A percentile compares a stretch with the other conserved stretches of the same genome.
phyloP scores from a whole-genome alignment of 75 land plant genomes.

The Selaginella tamariscina region DNA sequence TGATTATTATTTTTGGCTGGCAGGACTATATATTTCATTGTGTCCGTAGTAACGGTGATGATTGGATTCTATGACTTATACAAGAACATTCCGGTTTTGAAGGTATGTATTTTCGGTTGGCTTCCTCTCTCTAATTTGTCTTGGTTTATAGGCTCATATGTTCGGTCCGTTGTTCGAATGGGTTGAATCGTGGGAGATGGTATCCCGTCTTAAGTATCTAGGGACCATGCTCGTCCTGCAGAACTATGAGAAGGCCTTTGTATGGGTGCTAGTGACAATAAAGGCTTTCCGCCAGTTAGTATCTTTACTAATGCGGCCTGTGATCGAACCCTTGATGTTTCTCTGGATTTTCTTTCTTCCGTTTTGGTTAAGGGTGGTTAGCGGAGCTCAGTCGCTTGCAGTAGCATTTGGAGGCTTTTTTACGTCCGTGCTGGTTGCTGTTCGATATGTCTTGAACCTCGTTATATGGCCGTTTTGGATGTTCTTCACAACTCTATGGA shows the following conservation, averaged over 20 bases:
- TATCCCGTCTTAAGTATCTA: conserved; percentile 66
- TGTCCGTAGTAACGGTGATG: conserved; percentile 64
- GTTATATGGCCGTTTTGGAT: conserved; percentile 39
- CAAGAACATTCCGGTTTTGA: conserved; percentile 88
- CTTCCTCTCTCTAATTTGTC: too few species aligned
- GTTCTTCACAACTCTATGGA: conserved; percentile 27
- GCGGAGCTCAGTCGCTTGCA: conserved; percentile 21
- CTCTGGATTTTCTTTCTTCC: conserved; percentile 43
- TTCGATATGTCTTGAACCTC: conserved; percentile 22
- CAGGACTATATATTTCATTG: conserved; percentile 58
- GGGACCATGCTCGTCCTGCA: conserved; percentile 88
- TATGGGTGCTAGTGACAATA: conserved; percentile 38
- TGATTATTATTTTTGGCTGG: too few species aligned
- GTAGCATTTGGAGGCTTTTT: conserved; percentile 24
- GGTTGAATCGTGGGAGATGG: conserved; percentile 85
- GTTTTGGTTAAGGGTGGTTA: conserved; percentile 37
- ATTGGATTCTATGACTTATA: conserved; percentile 94
- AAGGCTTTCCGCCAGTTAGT: conserved; percentile 37
- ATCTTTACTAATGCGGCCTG: conserved; percentile 38
- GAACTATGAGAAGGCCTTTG: conserved; percentile 64
- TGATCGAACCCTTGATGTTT: conserved; percentile 43
- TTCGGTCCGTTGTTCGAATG: conserved; percentile 82
- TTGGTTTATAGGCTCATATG: conserved; percentile 43
- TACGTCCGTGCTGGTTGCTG: conserved; percentile 18
- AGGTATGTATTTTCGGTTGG: too few species aligned